Conservation (phyloP, 1,284 basidiomycete species). For the Sparassis latifolia region DNA sequence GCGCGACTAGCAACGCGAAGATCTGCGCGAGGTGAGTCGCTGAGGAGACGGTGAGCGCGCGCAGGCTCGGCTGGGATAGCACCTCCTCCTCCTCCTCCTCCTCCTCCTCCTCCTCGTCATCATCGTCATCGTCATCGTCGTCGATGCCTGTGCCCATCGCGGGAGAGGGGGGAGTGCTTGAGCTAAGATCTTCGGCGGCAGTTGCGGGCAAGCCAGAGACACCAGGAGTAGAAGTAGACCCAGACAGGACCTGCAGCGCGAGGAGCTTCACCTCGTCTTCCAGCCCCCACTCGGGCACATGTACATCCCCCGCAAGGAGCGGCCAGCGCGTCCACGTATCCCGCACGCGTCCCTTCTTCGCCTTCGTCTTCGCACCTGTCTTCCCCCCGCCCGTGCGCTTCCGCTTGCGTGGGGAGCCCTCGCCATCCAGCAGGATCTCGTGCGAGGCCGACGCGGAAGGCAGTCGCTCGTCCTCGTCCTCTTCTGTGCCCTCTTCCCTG, state of each 20-base stretch:
- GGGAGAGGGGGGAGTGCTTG: too few species aligned
- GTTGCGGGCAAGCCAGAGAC: neutral
- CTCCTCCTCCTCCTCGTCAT: slow-evolving; percentile 24
- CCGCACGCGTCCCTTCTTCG: slow-evolving; percentile 10
- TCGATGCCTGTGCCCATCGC: too few species aligned
- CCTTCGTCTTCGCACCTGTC: neutral
- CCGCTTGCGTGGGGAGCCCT: neutral
- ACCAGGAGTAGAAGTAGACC: neutral
- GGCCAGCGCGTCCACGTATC: slow-evolving; percentile 66
- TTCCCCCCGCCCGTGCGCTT: slow-evolving; percentile 1
- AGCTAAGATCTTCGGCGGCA: neutral
- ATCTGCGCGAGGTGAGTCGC: slow-evolving; percentile 37
- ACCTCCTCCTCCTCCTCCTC: slow-evolving; percentile 29
- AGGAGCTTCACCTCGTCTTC: slow-evolving; percentile 50
- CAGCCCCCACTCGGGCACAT: slow-evolving; percentile 51
- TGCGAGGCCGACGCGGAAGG: neutral
- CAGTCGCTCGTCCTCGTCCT: slow-evolving; percentile 10
- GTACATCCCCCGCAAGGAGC: slow-evolving; percentile 46
- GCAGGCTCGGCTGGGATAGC: slow-evolving; percentile 15
- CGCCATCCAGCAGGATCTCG: neutral
- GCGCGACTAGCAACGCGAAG: slow-evolving; percentile 37
- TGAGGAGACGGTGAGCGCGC: slow-evolving; percentile 26
- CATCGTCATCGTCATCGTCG: slow-evolving; percentile 20
- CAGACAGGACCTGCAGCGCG: slow-evolving; percentile 21
- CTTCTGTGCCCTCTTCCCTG: neutral